Percentiles rank a stretch among this genome's conserved stretches.
Evolutionary conservation across 257 asterid species (phyloP).

Genomic region (Solanum pimpinellifolium): DNA sequence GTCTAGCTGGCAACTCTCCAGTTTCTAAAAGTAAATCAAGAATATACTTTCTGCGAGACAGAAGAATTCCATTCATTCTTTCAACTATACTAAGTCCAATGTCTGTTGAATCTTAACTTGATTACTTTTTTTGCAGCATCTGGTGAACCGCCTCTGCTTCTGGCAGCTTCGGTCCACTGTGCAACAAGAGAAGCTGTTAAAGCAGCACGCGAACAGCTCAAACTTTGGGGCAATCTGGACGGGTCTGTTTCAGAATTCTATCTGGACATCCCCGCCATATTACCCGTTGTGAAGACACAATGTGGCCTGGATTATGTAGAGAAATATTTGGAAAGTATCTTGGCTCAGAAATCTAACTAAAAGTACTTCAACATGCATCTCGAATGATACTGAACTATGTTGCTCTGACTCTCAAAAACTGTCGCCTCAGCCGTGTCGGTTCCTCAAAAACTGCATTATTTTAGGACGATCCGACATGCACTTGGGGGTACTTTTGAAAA

Average conservation of each 20-base stretch:
- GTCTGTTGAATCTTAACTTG: not conserved
- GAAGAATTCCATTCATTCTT: not conserved
- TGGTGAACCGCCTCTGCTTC: slow-evolving; percentile 71
- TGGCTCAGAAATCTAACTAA: not conserved
- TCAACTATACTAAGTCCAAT: not conserved
- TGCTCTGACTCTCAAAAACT: not conserved
- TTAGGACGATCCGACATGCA: not conserved
- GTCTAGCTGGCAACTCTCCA: not conserved
- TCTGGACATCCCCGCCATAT: slow-evolving; percentile 58
- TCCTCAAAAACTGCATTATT: not conserved
- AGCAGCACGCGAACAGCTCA: slow-evolving; percentile 53
- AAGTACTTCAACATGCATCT: not conserved
- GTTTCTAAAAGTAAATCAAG: not conserved
- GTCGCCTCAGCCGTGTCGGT: not conserved
- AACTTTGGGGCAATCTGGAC: slow-evolving; percentile 37
- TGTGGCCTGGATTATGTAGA: slow-evolving; percentile 14
- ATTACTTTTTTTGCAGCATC: slow-evolving; percentile 36
- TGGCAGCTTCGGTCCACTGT: slow-evolving; percentile 72
- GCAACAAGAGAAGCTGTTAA: slow-evolving; percentile 68
- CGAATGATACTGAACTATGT: not conserved
- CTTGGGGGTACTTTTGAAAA: too few species aligned
- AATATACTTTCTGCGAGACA: too few species aligned
- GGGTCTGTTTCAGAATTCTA: slow-evolving; percentile 31
- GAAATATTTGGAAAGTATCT: slow-evolving; percentile 26
- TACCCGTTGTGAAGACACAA: too few species aligned